Conservation (phyloP, 208 protist genomes). For the Leishmania aethiopica region DNA sequence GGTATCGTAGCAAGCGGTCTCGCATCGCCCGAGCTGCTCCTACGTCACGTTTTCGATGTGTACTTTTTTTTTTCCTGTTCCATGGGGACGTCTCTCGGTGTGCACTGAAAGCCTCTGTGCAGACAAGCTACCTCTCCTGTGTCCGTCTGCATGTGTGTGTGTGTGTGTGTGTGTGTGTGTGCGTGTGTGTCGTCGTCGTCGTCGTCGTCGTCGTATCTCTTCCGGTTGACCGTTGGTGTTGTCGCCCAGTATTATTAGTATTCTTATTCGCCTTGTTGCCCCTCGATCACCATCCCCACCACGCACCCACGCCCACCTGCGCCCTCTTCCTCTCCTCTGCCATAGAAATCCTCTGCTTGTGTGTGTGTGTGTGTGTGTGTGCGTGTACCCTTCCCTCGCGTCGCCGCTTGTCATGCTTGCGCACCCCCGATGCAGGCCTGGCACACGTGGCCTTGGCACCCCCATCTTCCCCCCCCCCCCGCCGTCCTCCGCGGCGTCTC, state of each 20-base stretch:
- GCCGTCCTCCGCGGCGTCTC: too few relatives aligned
- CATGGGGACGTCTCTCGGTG: not conserved
- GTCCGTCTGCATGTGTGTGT: constrained; percentile 17
- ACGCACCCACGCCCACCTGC: not conserved
- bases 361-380: too few relatives aligned
- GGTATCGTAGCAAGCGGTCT: too few relatives aligned
- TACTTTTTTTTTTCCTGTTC: constrained; percentile 11
- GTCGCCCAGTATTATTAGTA: not conserved
- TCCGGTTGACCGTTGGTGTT: not conserved
- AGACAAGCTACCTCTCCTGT: too few relatives aligned
- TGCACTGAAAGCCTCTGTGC: not conserved
- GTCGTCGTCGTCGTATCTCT: not conserved
- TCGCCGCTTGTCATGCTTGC: not conserved
- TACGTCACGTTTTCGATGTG: not conserved
- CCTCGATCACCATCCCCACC: not conserved
- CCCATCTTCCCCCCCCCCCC: too few relatives aligned
- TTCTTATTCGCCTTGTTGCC: not conserved
- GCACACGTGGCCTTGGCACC: too few relatives aligned
- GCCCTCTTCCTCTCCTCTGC: not conserved
- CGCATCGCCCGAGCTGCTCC: not conserved
- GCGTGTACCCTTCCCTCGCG: too few relatives aligned
- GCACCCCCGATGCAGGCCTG: not conserved
- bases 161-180: constrained; percentile 33
- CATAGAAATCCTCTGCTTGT: not conserved
- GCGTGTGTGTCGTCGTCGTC: constrained; percentile 10